Evolutionary conservation across 2,329 filamentous ascomycete species (phyloP).

Genomic region (Dothistroma pini): DNA sequence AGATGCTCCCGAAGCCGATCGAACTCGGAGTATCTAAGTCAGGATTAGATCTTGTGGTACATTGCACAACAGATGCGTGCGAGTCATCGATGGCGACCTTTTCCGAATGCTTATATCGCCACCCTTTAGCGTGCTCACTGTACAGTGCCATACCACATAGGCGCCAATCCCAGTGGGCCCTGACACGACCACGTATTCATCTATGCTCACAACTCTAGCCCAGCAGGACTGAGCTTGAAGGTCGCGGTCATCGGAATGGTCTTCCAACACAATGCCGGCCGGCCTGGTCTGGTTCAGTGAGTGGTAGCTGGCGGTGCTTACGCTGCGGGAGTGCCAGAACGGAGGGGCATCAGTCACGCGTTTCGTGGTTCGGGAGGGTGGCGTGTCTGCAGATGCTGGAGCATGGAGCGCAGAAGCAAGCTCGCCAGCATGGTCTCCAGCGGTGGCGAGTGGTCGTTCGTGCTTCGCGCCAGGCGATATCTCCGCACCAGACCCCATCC

Average conservation of each 20-base stretch:
- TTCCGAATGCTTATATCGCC: conserved; percentile 41
- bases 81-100: conserved; percentile 41
- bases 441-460: background rate
- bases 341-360: conserved; percentile 39
- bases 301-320: conserved; percentile 35
- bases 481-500: background rate
- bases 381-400: conserved; percentile 5
- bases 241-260: conserved; percentile 58
- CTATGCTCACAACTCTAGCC: conserved; percentile 59
- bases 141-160: conserved; percentile 93
- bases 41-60: conserved; percentile 6
- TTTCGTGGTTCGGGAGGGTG: conserved; percentile 6
- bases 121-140: conserved; percentile 75
- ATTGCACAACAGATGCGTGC: conserved; percentile 2
- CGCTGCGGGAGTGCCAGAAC: conserved; percentile 46
- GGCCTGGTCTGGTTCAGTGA: conserved; percentile 37
- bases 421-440: background rate
- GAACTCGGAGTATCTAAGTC: conserved; percentile 79
- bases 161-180: conserved; percentile 66
- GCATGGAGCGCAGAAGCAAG: background rate
- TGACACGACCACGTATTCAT: conserved; percentile 59
- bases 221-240: conserved; percentile 58
- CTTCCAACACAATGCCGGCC: conserved; percentile 56
- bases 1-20: conserved; percentile 74
- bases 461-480: background rate